Base-by-base conservation (phyloP, 192 early-diverging fungal species). In the Backusella westeae region DNA sequence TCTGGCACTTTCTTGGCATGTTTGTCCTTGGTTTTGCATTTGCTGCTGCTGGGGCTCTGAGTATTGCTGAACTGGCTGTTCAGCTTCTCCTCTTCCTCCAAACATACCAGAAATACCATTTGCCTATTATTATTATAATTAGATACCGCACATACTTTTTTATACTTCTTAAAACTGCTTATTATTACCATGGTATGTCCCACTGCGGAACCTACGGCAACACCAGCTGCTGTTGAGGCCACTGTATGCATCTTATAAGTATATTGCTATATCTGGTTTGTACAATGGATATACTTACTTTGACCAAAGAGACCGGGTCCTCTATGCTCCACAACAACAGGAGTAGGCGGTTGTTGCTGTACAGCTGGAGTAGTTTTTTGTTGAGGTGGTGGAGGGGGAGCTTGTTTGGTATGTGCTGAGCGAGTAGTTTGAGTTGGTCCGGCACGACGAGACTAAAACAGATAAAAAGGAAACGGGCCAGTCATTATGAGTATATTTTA, bases 171-270 rank as follows among this genome's bases (percentile, higher is more conserved):
- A 19, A 19, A n/a, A 15, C n/a, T 21, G 19, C 17, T 53, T 17
- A 21, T 53, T 76, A 83, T 82, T 80, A 80, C 80, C 35, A 88
- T 83, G 69, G 90, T 84, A 81, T 90, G 88, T 44, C 90, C 93
- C 39, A 94, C 86, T 34, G 93, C 92, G 70, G 90, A 91, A 42
- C 95, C 96, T 15, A 97, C 92, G 72, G 95, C 96, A 66, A 95
- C 94, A 86, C 95, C 95, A 41, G 93, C 96, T 71, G 95, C 96
- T 17, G 96, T 96, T 17, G 94, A 85, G 21, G 94, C 96, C 94
- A 96, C 87, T 82, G 29, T 44, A 29, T 32, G 32, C 17, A 39
- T 9, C 32, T 34, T 39, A 29, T 36, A 23, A 70, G 7, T 42
- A 69, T 38, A 2, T 41, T 39, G 19, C 5, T 21, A 69, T 34